A percentile compares a stretch with the other conserved stretches of the same genome.
phyloP scores from a whole-genome alignment of 2,329 filamentous ascomycete species.

The Trichophyton benhamiae region DNA sequence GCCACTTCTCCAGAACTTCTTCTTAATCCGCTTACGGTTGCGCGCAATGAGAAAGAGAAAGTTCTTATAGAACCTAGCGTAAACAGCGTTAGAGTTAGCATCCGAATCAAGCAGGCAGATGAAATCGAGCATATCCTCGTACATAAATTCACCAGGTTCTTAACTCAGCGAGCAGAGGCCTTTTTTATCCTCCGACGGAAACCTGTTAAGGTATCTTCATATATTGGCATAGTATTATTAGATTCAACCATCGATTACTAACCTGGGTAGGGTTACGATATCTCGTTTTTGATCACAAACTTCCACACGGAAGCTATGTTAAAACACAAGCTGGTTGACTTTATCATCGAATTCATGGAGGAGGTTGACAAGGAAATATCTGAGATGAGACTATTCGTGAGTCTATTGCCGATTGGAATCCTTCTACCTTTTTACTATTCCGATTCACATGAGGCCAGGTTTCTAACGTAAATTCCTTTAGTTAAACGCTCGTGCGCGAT shows the following conservation, averaged over 20 bases:
- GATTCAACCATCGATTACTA: not conserved
- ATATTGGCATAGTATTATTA: slow-evolving; percentile 4
- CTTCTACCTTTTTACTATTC: not conserved
- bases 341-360: slow-evolving; percentile 99
- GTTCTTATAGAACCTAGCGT: slow-evolving; percentile 93
- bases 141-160: slow-evolving; percentile 94
- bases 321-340: slow-evolving; percentile 98
- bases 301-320: slow-evolving; percentile 98
- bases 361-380: slow-evolving; percentile 99
- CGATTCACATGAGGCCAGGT: not conserved
- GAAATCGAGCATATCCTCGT: slow-evolving; percentile 97
- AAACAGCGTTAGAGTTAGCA: slow-evolving; percentile 93
- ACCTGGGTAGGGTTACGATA: slow-evolving; percentile 73
- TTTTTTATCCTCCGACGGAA: slow-evolving; percentile 96
- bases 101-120: slow-evolving; percentile 98
- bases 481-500: slow-evolving; percentile 93
- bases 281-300: slow-evolving; percentile 97
- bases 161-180: slow-evolving; percentile 89
- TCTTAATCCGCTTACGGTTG: slow-evolving; percentile 77
- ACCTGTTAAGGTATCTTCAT: slow-evolving; percentile 62
- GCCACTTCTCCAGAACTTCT: slow-evolving; percentile 86
- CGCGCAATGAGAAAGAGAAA: slow-evolving; percentile 92
- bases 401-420: slow-evolving; percentile 26
- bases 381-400: slow-evolving; percentile 98
- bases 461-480: slow-evolving; percentile 34